A percentile compares a stretch with the other conserved stretches of the same genome.
Evolutionary conservation across 2,329 filamentous ascomycete species (phyloP).

Genomic region (Elsinoe arachidis): DNA sequence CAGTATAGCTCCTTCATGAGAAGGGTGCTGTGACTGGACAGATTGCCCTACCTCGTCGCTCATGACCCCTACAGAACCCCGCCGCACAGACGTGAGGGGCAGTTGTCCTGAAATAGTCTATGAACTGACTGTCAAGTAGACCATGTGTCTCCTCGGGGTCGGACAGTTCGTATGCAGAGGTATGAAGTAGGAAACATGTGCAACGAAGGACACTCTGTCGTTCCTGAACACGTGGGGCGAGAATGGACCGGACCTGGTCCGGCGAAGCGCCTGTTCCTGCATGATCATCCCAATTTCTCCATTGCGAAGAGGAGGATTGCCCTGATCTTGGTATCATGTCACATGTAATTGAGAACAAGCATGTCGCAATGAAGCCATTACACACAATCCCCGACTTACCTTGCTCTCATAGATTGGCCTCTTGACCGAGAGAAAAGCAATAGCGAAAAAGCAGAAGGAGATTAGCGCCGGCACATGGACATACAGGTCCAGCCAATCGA

Average conservation of each 20-base stretch:
- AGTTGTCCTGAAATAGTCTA: background rate
- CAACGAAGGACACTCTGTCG: background rate
- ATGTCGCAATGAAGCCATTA: too few relatives aligned
- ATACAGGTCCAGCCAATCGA: background rate
- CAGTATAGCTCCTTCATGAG: background rate
- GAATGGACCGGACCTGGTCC: background rate
- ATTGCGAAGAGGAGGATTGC: too few relatives aligned
- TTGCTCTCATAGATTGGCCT: too few relatives aligned
- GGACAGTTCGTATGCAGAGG: background rate
- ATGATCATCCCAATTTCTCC: background rate
- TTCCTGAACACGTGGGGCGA: background rate
- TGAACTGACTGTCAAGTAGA: background rate
- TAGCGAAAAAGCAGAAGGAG: background rate
- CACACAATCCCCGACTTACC: too few relatives aligned
- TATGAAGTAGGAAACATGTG: background rate
- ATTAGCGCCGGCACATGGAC: background rate
- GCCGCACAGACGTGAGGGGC: background rate
- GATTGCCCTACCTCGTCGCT: constrained; percentile 2
- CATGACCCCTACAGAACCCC: background rate
- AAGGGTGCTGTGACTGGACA: background rate
- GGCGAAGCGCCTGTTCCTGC: background rate
- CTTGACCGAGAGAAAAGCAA: background rate
- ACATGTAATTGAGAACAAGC: too few relatives aligned
- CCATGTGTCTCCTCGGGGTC: background rate
- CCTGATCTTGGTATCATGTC: too few relatives aligned